Evolutionary conservation across 352 stramenopile genomes (phyloP), one percentile per base, ranked within the genome.

Genomic region (Phytophthora brassicae): DNA sequence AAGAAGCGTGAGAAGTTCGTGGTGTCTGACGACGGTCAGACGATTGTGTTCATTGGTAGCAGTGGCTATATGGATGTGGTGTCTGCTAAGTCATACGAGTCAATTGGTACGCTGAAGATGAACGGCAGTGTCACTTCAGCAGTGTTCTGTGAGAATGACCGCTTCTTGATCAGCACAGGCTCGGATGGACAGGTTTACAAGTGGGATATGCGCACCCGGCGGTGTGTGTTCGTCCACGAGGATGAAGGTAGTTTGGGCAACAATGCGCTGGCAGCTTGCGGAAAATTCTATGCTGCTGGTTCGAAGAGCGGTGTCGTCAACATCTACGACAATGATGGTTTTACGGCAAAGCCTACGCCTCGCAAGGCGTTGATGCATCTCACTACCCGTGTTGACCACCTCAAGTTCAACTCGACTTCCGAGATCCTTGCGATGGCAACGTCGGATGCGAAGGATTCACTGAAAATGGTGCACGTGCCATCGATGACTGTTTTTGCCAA

Each of bases 261-360:
- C 46, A 74, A 92, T 42, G 87, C 90, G 14, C 64, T 95, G 36
- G 72, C 90, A 51, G 67, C 91, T 62, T 78, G 71, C 84, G 59
- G 83, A 72, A 79, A 94, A 69, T 83, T 88, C 70, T 82, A 91
- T 55, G 95, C 96, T n/a, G 90, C 98, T 0, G 97, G 96, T 31
- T 95, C 91, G 13, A 90, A 98, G 50, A 98, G 94, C 66, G 97
- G 97, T 49, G 96, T 99, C 3, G 97, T 99, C 14, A 99, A 99
- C 65, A 72, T 99, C 19, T 99, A 99, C 78, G 83, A 98, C 44
- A 81, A 92, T 48, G 70, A 59, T 26, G 72, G 71, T 24, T 44
- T 90, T 43, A 70, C 68, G 31, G 69, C 67, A 17, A 78, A 70
- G 35, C 41, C 66, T 29, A 89, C 80, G 65, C 96, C 92, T 4